These are phyloP conservation scores for Theileria orientalis DNA, from an alignment of 169 alveolate genomes.

Conservation along the genomic window DNA sequence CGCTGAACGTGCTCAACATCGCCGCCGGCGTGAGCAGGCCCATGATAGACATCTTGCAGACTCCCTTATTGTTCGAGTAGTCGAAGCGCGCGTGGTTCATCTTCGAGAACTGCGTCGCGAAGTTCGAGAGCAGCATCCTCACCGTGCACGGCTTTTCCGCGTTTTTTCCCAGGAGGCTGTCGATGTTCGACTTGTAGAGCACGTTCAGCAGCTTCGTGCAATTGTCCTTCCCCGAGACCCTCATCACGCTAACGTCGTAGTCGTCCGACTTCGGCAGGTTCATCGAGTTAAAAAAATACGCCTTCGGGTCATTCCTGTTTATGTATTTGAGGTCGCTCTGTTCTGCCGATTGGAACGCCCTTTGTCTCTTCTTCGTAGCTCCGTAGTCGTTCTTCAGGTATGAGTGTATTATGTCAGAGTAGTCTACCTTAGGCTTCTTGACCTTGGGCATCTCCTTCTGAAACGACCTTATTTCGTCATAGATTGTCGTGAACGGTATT, in stretches of 20 bases:
- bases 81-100: slow-evolving; percentile 34
- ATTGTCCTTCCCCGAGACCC: slow-evolving; percentile 22
- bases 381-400: slow-evolving; percentile 6
- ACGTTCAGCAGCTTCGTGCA: slow-evolving; percentile 36
- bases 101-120: slow-evolving; percentile 53
- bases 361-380: neutral
- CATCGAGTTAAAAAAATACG: slow-evolving; percentile 34
- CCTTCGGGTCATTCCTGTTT: neutral
- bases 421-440: neutral
- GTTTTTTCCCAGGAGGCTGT: neutral
- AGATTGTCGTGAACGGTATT: slow-evolving; percentile 24
- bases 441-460: neutral
- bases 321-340: too few species aligned
- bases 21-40: slow-evolving; percentile 57
- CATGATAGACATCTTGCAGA: neutral
- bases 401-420: neutral
- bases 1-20: slow-evolving; percentile 23
- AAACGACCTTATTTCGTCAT: slow-evolving; percentile 15
- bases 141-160: slow-evolving; percentile 1
- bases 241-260: slow-evolving; percentile 36
- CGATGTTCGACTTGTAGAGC: slow-evolving; percentile 13
- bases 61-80: neutral
- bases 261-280: slow-evolving; percentile 48
- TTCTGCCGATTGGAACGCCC: neutral
- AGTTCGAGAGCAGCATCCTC: slow-evolving; percentile 37